Evolutionary conservation across 1,139 yeast genomes (phyloP), one percentile per base, ranked within the genome.

Genomic region (Debaryomyces nepalensis): DNA sequence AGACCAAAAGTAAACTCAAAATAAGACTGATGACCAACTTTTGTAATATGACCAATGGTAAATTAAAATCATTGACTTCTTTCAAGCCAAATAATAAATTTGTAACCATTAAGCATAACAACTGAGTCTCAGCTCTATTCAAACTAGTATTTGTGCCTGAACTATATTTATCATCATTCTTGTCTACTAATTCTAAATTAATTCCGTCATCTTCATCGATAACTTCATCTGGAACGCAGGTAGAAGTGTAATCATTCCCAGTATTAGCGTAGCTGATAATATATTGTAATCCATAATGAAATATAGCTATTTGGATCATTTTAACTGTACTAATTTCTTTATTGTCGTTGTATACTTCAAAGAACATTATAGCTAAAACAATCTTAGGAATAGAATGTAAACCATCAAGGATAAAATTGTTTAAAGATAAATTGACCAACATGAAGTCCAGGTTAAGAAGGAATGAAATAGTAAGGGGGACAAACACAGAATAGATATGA

Each of bases 61-160:
- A 44, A 21, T 40, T 46, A 8, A 44, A 41, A n/a, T 46, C 22
- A 19, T 51, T 50, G 4, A 44, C 44, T n/a, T 52, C 38, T 5
- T 47, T 39, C 20, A 50, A 49, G 31, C 62, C 57, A 47, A 64
- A 67, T n/a, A 70, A 51, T 21, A 71, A 42, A 48, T 71, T 69
- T 29, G 59, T 57, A 8, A 69, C 27, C 12, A 63, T 49, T 9
- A 71, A 43, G 5, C 64, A 44, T 20, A 70, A 46, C 15, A 72
- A 49, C 38, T 73, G 77, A 38, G 70, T 61, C 44, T 73, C 78
- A 2, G 76, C 50, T 33, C 55, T 57, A 26, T 58, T 61, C 45
- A 73, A 59, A 11, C 69, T 64, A 18, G 45, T 44, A 27, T 53
- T 53, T 33, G 48, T 23, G 6, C 58, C 51, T 26, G 47, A 46